These are phyloP conservation scores for Calonectria pauciramosa DNA, from an alignment of 2,329 filamentous ascomycete species.

Conservation along the genomic window DNA sequence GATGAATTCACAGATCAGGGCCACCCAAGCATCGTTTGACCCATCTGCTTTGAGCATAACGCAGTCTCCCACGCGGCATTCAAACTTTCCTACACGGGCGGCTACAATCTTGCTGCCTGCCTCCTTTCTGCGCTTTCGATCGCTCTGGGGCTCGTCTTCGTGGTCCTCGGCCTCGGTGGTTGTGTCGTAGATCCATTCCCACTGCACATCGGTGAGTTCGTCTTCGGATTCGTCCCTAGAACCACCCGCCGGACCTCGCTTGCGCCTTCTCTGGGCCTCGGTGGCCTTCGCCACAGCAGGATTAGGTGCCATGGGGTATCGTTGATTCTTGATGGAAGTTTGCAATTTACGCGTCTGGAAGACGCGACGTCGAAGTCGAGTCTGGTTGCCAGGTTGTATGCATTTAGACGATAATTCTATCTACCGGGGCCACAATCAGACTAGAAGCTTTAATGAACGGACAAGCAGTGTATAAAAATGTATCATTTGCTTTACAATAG, in stretches of 20 bases:
- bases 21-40: constrained; percentile 90
- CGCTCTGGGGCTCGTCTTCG: constrained; percentile 45
- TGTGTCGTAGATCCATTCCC: constrained; percentile 81
- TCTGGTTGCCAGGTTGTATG: constrained; percentile 40
- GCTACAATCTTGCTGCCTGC: constrained; percentile 74
- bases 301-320: constrained; percentile 42
- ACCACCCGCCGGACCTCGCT: constrained; percentile 63
- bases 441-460: background rate
- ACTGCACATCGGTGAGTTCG: constrained; percentile 82
- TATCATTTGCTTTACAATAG: background rate
- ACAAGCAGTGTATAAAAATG: background rate
- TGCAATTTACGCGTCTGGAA: constrained; percentile 47
- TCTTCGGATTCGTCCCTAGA: constrained; percentile 87
- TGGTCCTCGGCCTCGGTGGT: constrained; percentile 47
- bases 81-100: constrained; percentile 84
- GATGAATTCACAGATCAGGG: constrained; percentile 86
- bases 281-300: constrained; percentile 31
- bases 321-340: constrained; percentile 23
- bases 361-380: constrained; percentile 44
- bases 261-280: constrained; percentile 36
- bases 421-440: constrained; percentile 17
- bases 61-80: constrained; percentile 84
- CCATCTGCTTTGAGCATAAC: constrained; percentile 91
- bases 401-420: constrained; percentile 36
- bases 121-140: constrained; percentile 53